Percentiles rank a stretch among this genome's conserved stretches.
Evolutionary conservation across 371 early-diverging fungal species (phyloP).

Genomic region (Apophysomyces elegans): DNA sequence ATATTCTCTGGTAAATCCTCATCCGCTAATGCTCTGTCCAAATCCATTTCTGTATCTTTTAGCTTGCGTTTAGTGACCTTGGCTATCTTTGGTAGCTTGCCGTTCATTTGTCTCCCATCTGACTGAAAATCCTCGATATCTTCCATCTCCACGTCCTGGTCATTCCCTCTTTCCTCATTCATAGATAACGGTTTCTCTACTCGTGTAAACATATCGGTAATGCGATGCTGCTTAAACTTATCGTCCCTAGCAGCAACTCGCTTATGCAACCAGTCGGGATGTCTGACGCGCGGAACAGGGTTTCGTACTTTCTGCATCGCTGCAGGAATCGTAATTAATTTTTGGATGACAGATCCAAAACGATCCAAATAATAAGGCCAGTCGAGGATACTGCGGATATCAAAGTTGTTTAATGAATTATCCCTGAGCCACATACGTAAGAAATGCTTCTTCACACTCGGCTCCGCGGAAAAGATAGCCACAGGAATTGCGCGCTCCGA

Average conservation of each 20-base stretch:
- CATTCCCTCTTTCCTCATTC: conserved; percentile 9
- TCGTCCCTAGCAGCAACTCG: conserved; percentile 76
- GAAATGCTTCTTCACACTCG: conserved; percentile 80
- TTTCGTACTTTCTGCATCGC: conserved; percentile 96
- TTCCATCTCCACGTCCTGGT: conserved; percentile 41
- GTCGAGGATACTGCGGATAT: conserved; percentile 94
- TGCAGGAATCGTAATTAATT: conserved; percentile 99
- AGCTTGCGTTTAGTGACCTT: conserved; percentile 39
- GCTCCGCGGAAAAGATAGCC: conserved; percentile 92
- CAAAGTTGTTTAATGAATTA: conserved; percentile 66
- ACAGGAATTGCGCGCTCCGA: conserved; percentile 98
- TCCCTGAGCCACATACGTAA: conserved; percentile 96
- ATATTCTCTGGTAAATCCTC: conserved; percentile 47
- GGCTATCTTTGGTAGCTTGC: conserved; percentile 31
- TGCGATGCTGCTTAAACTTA: conserved; percentile 81
- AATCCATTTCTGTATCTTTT: conserved; percentile 12
- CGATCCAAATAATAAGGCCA: conserved; percentile 99
- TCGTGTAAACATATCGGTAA: conserved; percentile 82
- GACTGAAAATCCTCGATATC: conserved; percentile 69
- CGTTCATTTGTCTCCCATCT: conserved; percentile 25
- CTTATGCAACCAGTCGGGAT: conserved; percentile 95
- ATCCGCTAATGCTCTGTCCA: conserved; percentile 32
- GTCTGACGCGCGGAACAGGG: conserved; percentile 90
- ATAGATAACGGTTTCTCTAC: conserved; percentile 27
- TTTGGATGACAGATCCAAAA: conserved; percentile 95